phyloP scores from a whole-genome alignment of 2,329 filamentous ascomycete species.

The Xylariaceae sp. region DNA sequence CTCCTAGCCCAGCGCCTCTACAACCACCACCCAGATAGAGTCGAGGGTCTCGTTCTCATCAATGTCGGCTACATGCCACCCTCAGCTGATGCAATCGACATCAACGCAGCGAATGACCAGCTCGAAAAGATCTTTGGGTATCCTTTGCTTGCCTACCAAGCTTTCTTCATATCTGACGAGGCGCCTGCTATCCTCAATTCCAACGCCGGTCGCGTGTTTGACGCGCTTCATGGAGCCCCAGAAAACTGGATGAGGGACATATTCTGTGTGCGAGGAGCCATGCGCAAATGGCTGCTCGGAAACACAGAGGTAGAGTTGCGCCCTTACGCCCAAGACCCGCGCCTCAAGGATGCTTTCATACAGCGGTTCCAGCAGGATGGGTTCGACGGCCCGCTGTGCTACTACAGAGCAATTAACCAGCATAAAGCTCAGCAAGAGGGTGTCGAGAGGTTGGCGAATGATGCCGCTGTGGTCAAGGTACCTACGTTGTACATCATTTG shows the following conservation, averaged over 20 bases:
- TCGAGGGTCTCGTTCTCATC: constrained; percentile 37
- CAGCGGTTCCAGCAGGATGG: constrained; percentile 27
- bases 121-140: constrained; percentile 3
- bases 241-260: constrained; percentile 3
- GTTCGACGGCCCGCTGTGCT: constrained; percentile 27
- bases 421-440: constrained; percentile 22
- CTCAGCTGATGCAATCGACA: constrained; percentile 1
- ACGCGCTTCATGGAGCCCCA: constrained; percentile 2
- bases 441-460: constrained; percentile 21
- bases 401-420: constrained; percentile 25
- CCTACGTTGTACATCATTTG: constrained; percentile 32
- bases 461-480: constrained; percentile 25
- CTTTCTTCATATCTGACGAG: constrained; percentile 4
- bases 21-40: constrained; percentile 35
- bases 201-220: constrained; percentile 4
- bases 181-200: constrained; percentile 1
- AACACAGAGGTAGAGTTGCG: constrained; percentile 23
- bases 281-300: constrained; percentile 13
- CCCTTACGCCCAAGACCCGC: constrained; percentile 28
- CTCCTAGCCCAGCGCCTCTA: constrained; percentile 35
- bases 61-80: constrained; percentile 39
- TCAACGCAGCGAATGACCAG: neutral
- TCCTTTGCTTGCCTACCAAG: constrained; percentile 5
- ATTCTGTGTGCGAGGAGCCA: constrained; percentile 2
- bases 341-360: constrained; percentile 22